phyloP scores from a whole-genome alignment of 169 alveolate species.

The Ichthyophthirius multifiliis region DNA sequence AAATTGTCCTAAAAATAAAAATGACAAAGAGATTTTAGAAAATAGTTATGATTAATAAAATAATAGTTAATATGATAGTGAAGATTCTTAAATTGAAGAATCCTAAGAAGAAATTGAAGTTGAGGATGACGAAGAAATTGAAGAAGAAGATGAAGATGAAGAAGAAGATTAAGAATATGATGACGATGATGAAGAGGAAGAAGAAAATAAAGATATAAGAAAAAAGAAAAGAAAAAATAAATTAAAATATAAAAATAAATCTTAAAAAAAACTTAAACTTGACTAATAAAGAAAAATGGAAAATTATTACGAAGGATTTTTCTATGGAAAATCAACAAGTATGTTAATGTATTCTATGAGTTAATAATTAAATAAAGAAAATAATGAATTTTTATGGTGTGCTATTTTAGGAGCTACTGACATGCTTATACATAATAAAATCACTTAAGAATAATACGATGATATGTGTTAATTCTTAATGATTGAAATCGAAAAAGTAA shows the following conservation, averaged over 20 bases:
- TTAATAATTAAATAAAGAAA: constrained; percentile 26
- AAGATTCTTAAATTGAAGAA: no score
- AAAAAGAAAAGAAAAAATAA: not conserved
- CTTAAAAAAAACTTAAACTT: not conserved
- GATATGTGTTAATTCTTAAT: constrained; percentile 1
- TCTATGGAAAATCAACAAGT: constrained; percentile 32
- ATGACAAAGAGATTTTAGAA: not conserved
- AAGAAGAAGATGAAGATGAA: constrained; percentile 7
- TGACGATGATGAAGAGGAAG: constrained; percentile 4
- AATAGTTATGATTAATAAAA: not conserved
- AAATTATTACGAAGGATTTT: constrained; percentile 24
- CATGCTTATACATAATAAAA: constrained; percentile 19
- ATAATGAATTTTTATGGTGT: constrained; percentile 30
- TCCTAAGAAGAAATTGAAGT: not conserved
- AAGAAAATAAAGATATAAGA: not conserved
- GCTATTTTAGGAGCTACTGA: constrained; percentile 41
- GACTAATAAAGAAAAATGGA: constrained; percentile 1
- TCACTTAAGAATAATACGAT: constrained; percentile 18
- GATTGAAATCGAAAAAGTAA: constrained; percentile 23
- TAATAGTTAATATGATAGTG: not conserved
- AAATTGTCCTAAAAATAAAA: constrained; percentile 25
- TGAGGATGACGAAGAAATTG: not conserved
- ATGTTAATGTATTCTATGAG: constrained; percentile 9
- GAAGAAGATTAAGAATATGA: not conserved
- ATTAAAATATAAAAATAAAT: not conserved